Evolutionary conservation across 1,139 yeast species (phyloP).

Genomic region (Saccharomyces pastorianus): DNA sequence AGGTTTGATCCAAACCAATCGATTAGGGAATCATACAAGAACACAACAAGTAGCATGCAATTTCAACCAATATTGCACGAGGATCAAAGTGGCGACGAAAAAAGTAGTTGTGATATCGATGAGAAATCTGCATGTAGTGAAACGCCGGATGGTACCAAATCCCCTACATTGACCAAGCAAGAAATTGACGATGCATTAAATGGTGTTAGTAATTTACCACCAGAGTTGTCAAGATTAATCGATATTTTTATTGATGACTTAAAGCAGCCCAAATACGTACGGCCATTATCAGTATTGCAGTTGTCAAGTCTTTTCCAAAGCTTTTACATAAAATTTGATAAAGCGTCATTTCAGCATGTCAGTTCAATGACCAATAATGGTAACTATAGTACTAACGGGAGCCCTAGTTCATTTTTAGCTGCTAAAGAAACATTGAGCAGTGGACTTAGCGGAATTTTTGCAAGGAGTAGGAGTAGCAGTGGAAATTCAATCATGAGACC

Average conservation of each 20-base stretch:
- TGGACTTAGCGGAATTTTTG: conserved; percentile 31
- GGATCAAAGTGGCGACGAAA: conserved; percentile 1
- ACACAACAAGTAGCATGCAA: conserved; percentile 5
- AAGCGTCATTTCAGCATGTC: conserved; percentile 23
- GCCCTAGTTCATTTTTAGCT: conserved; percentile 12
- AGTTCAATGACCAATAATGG: conserved; percentile 3
- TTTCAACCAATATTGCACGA: background rate
- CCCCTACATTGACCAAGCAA: conserved; percentile 11
- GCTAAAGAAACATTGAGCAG: conserved; percentile 28
- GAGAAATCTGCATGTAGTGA: background rate
- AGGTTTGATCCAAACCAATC: conserved; percentile 23
- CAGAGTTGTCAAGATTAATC: conserved; percentile 30
- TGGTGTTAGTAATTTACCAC: conserved; percentile 29
- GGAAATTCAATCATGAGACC: conserved; percentile 13
- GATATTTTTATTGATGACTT: conserved; percentile 42
- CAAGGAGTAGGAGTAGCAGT: conserved; percentile 28
- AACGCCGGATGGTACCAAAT: background rate
- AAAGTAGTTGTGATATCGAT: background rate
- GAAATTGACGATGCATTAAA: conserved; percentile 19
- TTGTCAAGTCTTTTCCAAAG: conserved; percentile 46
- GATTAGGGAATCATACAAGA: conserved; percentile 24
- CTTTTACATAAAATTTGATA: conserved; percentile 37
- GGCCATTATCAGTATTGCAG: conserved; percentile 46
- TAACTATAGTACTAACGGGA: conserved; percentile 1
- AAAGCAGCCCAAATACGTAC: conserved; percentile 47